Evolutionary conservation across 306 rosid genomes (phyloP).

Genomic region (Quercus mongolica): DNA sequence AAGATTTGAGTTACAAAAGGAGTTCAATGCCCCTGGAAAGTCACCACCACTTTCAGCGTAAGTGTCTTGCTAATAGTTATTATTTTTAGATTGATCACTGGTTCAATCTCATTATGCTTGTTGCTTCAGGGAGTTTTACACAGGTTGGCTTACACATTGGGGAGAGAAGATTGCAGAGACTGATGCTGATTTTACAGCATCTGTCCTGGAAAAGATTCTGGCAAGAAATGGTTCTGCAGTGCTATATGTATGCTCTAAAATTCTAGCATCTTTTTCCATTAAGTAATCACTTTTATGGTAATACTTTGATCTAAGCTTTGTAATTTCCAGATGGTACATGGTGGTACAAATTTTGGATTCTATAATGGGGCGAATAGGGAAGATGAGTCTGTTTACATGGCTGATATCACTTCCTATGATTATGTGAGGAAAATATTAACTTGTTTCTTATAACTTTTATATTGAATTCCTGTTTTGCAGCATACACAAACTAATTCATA

Average conservation of each 20-base stretch:
- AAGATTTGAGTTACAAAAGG: slow-evolving; percentile 80
- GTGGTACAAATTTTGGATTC: slow-evolving; percentile 95
- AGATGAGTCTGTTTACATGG: slow-evolving; percentile 60
- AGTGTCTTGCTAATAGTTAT: slow-evolving; percentile 32
- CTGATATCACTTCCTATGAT: slow-evolving; percentile 93
- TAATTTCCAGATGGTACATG: slow-evolving; percentile 82
- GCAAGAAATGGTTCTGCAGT: slow-evolving; percentile 80
- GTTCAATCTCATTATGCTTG: slow-evolving; percentile 30
- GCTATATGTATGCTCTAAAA: slow-evolving; percentile 59
- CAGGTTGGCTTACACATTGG: slow-evolving; percentile 99
- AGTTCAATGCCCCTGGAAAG: slow-evolving; percentile 88
- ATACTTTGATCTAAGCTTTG: slow-evolving; percentile 20
- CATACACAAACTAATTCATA: slow-evolving; percentile 13
- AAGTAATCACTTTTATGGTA: slow-evolving; percentile 12
- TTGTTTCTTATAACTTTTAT: slow-evolving; percentile 6
- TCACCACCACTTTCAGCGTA: slow-evolving; percentile 92
- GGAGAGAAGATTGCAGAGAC: slow-evolving; percentile 75
- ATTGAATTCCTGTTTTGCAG: slow-evolving; percentile 12
- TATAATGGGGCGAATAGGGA: slow-evolving; percentile 81
- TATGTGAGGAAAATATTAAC: slow-evolving; percentile 54
- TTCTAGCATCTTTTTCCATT: slow-evolving; percentile 12
- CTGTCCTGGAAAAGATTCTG: slow-evolving; percentile 66
- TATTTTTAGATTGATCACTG: slow-evolving; percentile 14
- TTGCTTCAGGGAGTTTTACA: slow-evolving; percentile 82
- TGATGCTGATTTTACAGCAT: slow-evolving; percentile 68